These are phyloP conservation scores for Podospora australis DNA, from an alignment of 495 filamentous ascomycete species.

Conservation along the genomic window DNA sequence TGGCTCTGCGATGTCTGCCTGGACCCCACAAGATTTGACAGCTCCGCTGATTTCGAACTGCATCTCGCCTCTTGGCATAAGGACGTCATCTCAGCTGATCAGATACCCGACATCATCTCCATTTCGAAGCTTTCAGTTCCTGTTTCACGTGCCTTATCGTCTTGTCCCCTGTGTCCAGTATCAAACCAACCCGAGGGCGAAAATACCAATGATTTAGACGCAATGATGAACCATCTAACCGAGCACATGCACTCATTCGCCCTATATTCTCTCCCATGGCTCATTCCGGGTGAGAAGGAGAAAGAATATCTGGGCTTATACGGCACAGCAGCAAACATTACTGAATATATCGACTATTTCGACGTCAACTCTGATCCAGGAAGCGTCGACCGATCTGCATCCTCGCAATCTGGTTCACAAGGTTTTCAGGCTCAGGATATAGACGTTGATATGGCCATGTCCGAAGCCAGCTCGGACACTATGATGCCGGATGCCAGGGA, in stretches of 20 bases:
- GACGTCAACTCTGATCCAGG: background rate
- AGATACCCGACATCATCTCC: background rate
- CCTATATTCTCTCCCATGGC: background rate
- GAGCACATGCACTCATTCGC: background rate
- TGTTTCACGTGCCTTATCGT: background rate
- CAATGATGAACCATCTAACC: background rate
- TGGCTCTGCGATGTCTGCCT: background rate
- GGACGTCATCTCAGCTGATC: background rate
- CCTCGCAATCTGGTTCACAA: too few relatives aligned
- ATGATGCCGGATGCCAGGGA: too few relatives aligned
- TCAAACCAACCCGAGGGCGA: background rate
- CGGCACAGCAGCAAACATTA: background rate
- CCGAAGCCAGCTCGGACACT: too few relatives aligned
- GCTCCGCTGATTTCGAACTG: background rate
- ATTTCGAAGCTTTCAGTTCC: background rate
- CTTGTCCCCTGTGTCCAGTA: background rate
- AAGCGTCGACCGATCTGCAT: background rate
- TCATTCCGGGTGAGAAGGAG: background rate
- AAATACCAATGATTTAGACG: background rate
- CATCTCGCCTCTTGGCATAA: background rate
- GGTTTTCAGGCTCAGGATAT: too few relatives aligned
- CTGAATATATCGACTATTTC: background rate
- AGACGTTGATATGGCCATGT: too few relatives aligned
- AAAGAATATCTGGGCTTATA: background rate
- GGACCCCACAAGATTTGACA: background rate